Evolutionary conservation across 441 rosid genomes (phyloP).

Genomic region (Populus hybrid): DNA sequence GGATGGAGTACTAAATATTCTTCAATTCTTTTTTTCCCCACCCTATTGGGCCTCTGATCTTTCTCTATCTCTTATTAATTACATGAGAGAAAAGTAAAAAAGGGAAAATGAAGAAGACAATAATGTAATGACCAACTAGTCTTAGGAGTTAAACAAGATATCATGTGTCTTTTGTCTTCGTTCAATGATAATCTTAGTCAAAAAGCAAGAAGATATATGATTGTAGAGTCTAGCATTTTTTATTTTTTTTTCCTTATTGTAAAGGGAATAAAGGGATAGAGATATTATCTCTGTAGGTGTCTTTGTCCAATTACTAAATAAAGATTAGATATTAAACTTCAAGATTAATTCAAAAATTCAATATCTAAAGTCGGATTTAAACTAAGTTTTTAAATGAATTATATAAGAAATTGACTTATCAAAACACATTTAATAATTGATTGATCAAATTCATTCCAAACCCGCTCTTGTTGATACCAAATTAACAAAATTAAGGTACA

Average conservation of each 20-base stretch:
- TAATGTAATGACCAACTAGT: neutral
- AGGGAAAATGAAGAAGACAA: neutral
- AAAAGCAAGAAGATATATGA: neutral
- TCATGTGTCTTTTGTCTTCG: neutral
- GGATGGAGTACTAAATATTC: neutral
- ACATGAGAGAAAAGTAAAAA: neutral
- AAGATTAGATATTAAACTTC: neutral
- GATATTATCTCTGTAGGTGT: neutral
- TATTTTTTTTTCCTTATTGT: neutral
- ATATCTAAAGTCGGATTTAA: too few species aligned
- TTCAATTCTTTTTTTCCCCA: neutral
- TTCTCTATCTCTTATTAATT: neutral
- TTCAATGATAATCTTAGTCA: neutral
- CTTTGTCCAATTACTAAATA: neutral
- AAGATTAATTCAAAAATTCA: neutral
- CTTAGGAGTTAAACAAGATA: neutral
- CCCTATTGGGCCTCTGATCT: neutral
- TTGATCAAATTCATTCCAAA: too few species aligned
- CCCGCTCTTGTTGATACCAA: too few species aligned
- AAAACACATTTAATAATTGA: too few species aligned
- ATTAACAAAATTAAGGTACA: too few species aligned
- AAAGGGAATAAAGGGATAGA: constrained; percentile 6
- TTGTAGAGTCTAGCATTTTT: neutral
- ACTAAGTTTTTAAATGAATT: too few species aligned
- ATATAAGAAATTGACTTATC: too few species aligned